Evolutionary conservation across 192 early-diverging fungal species (phyloP), one percentile per base, ranked within the genome.

Genomic region (Entrophospora sp.): DNA sequence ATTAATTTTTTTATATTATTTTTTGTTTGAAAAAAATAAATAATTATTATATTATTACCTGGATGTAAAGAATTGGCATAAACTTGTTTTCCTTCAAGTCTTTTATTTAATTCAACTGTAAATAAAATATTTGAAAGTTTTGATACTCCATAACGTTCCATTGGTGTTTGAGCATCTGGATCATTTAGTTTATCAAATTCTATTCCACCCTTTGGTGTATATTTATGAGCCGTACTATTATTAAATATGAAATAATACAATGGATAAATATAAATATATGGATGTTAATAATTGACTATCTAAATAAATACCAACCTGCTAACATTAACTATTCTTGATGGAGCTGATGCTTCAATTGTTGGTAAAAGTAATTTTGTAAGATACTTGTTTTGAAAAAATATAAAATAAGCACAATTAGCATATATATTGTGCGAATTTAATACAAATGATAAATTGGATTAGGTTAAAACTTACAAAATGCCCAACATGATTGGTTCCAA

Each of bases 61-160:
- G 83, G 83, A 61, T 83, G 74, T 1, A 83, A 45, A 40, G 69
- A 49, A 66, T 85, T 75, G 0, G 62, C 71, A 57, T 73, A 76
- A 22, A 73, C 67, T 10, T 60, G 43, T 34, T 71, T 52, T 4
- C 57, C 69, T 7, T 43, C 42, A 0, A 77, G 38, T 32, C 73
- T 40, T 6, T 70, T 64, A 46, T 77, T 74, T 4, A 88, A 71
- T 27, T 78, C 72, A 10, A 68, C 71, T 0, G 75, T 64, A 65
- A 83, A 85, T 16, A 80, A 72, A 25, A 80, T 68, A 49, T 82
- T 83, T 48, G 79, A 70, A 61, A 84, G 67, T 73, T 88, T 88
- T 5, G 74, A 71, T 18, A 78, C 71, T 30, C 75, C 79, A 67
- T 85, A 85, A 51, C 63, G 28, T 9, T 53, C 31, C 13, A 68